Evolutionary conservation across 2,329 filamentous ascomycete species (phyloP).

Genomic region (Sporothrix brasiliensis): DNA sequence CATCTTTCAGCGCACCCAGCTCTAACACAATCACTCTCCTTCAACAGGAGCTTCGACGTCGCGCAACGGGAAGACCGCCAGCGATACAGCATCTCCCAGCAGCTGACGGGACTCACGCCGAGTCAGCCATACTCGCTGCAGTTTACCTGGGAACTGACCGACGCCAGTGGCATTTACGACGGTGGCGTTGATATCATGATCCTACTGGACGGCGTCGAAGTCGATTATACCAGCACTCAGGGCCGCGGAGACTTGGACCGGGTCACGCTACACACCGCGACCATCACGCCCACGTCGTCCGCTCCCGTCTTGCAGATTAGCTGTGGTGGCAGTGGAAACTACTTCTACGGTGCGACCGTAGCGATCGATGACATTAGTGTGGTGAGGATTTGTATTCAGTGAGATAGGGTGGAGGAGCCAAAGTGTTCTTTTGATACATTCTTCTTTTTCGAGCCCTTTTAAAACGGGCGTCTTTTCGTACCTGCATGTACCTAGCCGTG

Average conservation of each 20-base stretch:
- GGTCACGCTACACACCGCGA: background rate
- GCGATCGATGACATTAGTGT: background rate
- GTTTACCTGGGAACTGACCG: background rate
- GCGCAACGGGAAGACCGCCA: background rate
- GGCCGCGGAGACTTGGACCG: too few relatives aligned
- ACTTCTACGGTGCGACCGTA: background rate
- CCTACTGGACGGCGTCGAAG: background rate
- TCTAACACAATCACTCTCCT: background rate
- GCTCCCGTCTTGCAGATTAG: background rate
- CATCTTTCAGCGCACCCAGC: background rate
- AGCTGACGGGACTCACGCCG: constrained; percentile 3
- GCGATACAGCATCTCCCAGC: background rate
- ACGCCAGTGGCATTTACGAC: background rate
- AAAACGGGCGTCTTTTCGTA: background rate
- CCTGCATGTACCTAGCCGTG: background rate
- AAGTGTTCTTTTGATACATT: background rate
- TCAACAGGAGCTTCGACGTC: background rate
- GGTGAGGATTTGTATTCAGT: background rate
- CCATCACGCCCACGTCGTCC: constrained; percentile 11
- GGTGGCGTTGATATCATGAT: background rate
- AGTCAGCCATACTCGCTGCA: constrained; percentile 11
- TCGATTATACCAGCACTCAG: background rate
- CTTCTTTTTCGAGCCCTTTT: background rate
- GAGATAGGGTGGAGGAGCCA: background rate
- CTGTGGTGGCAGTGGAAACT: background rate